Base-by-base conservation (phyloP, 2,329 filamentous ascomycete genomes). In the Aspergillus clavatus region DNA sequence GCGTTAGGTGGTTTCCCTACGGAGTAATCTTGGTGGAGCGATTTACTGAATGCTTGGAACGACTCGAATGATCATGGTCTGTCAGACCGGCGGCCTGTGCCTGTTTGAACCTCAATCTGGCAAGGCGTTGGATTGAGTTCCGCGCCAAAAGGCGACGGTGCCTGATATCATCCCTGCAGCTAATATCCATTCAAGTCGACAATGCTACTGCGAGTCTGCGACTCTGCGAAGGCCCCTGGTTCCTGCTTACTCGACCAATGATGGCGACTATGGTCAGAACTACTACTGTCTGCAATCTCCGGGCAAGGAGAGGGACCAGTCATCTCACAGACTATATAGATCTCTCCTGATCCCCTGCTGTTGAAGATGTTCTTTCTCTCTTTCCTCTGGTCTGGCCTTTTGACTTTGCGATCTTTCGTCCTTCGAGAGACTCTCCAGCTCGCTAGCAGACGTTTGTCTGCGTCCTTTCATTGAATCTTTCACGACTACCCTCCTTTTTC, bases 401-500 rank as follows among this genome's bases (percentile, higher is more conserved):
- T 40, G 43, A 45, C 45, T 51, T 23, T 19, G 24, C 43, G 14
- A 38, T 43, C 42, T 42, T 52, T 52, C 48, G 47, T 44, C 45
- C 36, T 46, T 47, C 56, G 45, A 47, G 39, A 46, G 46, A 38
- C 47, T 41, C 44, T 48, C 48, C 46, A 39, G 16, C 43, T 12
- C 18, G 31, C 28, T 33, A 55, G 57, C 60, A 66, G 57, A 62
- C 59, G 22, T 66, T 72, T 63, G 72, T 76, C 74, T 78, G 75
- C 74, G 76, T 80, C 73, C 77, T 67, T 66, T 80, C 77, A 46
- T 77, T 79, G 47, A n/a, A 50, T 64, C 58, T 63, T 67, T 58
- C 57, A 37, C 19, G 21, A 10, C n/a, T n/a, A 36, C 61, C 66
- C 40, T 55, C 51, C n/a, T 23, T 59, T 58, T 43, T 43, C 42